Evolutionary conservation across 768 basidiomycete genomes (phyloP), one percentile per base, ranked within the genome.

Genomic region (Pisolithus microcarpus): DNA sequence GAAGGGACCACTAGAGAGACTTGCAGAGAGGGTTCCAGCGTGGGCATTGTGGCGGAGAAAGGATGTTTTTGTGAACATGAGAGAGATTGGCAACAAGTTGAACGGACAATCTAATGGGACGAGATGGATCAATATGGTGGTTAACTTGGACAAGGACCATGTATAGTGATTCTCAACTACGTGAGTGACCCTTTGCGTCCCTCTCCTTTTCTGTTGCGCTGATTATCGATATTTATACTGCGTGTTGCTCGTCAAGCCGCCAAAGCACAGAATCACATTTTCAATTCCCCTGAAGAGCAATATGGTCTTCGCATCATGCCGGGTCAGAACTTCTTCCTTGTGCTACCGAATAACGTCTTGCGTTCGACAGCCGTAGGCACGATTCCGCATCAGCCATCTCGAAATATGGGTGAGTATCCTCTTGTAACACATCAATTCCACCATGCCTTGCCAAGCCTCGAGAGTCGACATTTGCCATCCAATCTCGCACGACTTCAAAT

Each of bases 261-360:
- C 0, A 89, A 91, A 63, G 90, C 90, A 18, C 91, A 92, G 67
- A 93, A 93, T 67, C 91, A 92, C 60, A 88, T 91, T 56, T 91
- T 88, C 61, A 89, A 91, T 65, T 86, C 84, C 58, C n/a, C n/a
- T n/a, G n/a, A n/a, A n/a, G n/a, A n/a, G n/a, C 80, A 85, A 0
- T 91, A 87, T 60, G 85, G 86, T 1, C 70, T 92, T 8, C 82
- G 89, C 23, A 91, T 91, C 61, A 87, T 91, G 46, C 89, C 89
- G 0, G 87, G 87, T 2, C 71, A 77, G 48, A 88, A 83, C 65
- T 79, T 78, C 46, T 91, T 91, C 78, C 80, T 91, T 48, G 82
- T 91, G 26, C 72, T 91, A 4, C 87, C 89, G 3, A 87, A 84
- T 70, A 85, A n/a, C 57, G 80, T 89, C 56, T 90, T 86, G 11